Conservation (phyloP, 352 stramenopile genomes). For the Saprolegnia parasitica region DNA sequence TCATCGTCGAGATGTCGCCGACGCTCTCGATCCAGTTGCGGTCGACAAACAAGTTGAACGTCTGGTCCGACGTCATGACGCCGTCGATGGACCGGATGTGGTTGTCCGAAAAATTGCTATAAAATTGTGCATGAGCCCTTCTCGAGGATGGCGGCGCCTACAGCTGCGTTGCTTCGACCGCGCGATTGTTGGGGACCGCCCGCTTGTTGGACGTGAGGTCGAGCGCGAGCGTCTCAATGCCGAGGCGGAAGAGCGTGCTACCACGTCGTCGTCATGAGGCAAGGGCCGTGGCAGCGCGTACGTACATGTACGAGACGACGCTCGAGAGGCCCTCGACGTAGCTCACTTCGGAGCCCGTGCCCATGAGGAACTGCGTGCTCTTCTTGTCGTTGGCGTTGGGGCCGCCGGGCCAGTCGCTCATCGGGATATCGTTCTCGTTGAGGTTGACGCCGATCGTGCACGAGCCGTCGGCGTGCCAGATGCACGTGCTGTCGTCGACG, state of each 20-base stretch:
- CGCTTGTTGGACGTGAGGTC: not conserved
- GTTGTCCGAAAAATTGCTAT: not conserved
- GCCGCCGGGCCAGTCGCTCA: not conserved
- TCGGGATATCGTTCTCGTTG: not conserved
- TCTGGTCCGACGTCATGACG: conserved; percentile 2
- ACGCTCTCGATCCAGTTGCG: not conserved
- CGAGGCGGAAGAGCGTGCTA: not conserved
- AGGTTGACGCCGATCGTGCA: not conserved
- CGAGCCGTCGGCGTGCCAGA: not conserved
- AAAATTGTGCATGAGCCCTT: not conserved
- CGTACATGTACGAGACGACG: not conserved
- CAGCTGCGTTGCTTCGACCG: not conserved
- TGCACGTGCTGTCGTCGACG: not conserved
- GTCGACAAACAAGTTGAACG: not conserved
- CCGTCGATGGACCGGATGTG: not conserved
- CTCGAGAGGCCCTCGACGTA: not conserved
- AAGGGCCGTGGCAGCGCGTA: no score
- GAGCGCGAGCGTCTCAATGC: not conserved
- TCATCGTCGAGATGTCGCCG: not conserved
- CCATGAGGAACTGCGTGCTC: not conserved
- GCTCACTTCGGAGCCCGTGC: not conserved
- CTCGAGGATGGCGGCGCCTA: not conserved
- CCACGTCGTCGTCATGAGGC: not conserved
- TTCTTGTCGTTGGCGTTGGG: not conserved
- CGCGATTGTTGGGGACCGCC: not conserved